Conservation (phyloP, 1,139 yeast genomes). For the Zygosaccharomyces pseudobailii region DNA sequence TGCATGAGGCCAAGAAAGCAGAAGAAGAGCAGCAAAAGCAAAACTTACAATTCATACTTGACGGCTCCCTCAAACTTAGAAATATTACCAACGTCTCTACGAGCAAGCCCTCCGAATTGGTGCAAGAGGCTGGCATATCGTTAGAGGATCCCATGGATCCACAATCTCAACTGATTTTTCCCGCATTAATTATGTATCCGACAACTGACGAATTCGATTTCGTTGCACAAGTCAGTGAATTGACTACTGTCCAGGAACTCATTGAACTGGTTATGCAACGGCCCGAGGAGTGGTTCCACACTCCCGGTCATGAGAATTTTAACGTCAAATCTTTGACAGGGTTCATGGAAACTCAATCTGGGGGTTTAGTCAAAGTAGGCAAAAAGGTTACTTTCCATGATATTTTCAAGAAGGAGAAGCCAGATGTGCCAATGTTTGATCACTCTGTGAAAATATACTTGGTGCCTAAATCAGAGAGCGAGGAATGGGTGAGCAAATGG, state of each 20-base stretch:
- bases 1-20: conserved; percentile 26
- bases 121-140: conserved; percentile 37
- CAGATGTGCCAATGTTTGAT: conserved; percentile 76
- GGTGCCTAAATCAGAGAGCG: conserved; percentile 68
- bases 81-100: conserved; percentile 48
- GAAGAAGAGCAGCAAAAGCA: conserved; percentile 25
- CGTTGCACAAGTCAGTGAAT: conserved; percentile 67
- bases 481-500: conserved; percentile 64
- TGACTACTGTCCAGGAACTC: conserved; percentile 57
- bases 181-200: conserved; percentile 80
- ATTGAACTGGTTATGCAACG: conserved; percentile 54
- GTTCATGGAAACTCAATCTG: conserved; percentile 74
- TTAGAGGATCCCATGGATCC: conserved; percentile 70
- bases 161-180: conserved; percentile 73
- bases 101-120: conserved; percentile 41
- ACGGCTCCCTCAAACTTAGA: conserved; percentile 53
- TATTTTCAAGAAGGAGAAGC: conserved; percentile 56
- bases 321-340: conserved; percentile 57
- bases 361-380: conserved; percentile 85
- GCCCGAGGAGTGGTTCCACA: conserved; percentile 68
- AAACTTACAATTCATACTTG: conserved; percentile 36
- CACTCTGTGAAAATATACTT: conserved; percentile 67
- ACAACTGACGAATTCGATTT: conserved; percentile 81
- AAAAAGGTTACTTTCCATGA: conserved; percentile 64
- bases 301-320: conserved; percentile 59